Conservation (phyloP, 2,329 filamentous ascomycete species). For the Penicillium sp. region DNA sequence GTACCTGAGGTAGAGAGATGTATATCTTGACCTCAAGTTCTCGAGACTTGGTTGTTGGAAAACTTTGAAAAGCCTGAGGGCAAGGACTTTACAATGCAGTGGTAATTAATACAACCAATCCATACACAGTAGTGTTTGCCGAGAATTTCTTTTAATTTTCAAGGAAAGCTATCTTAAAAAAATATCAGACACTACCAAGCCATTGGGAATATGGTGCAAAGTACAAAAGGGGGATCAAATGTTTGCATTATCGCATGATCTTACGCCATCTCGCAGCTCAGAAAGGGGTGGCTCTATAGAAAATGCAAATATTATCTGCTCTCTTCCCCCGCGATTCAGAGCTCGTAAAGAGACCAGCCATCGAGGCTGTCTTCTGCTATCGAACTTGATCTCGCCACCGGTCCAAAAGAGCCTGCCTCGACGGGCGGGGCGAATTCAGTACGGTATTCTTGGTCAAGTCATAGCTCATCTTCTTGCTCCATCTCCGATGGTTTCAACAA, state of each 20-base stretch:
- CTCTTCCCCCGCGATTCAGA: conserved; percentile 42
- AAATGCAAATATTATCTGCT: background rate
- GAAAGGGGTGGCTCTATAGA: conserved; percentile 10
- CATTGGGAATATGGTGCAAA: conserved; percentile 10
- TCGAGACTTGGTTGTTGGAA: too few species aligned
- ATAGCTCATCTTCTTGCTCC: conserved; percentile 79
- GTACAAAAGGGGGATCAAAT: conserved; percentile 12
- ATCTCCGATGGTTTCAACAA: conserved; percentile 97
- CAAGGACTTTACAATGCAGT: too few species aligned
- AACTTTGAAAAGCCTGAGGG: too few species aligned
- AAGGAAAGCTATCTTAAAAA: conserved; percentile 14
- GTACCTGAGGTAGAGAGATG: too few species aligned
- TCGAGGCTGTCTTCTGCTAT: conserved; percentile 51
- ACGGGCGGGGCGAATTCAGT: conserved; percentile 59
- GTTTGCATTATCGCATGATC: conserved; percentile 8
- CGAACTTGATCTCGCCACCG: conserved; percentile 25
- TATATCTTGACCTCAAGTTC: too few species aligned
- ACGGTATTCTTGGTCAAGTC: conserved; percentile 74
- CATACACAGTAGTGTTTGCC: too few species aligned
- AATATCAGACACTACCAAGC: conserved; percentile 21
- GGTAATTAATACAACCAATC: too few species aligned
- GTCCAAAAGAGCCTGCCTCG: conserved; percentile 31
- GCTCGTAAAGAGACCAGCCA: conserved; percentile 69
- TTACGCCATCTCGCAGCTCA: conserved; percentile 4
- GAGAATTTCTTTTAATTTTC: background rate